These are phyloP conservation scores for Eremothecium cymbalariae DNA, from an alignment of 1,139 yeast genomes.

Conservation along the genomic window DNA sequence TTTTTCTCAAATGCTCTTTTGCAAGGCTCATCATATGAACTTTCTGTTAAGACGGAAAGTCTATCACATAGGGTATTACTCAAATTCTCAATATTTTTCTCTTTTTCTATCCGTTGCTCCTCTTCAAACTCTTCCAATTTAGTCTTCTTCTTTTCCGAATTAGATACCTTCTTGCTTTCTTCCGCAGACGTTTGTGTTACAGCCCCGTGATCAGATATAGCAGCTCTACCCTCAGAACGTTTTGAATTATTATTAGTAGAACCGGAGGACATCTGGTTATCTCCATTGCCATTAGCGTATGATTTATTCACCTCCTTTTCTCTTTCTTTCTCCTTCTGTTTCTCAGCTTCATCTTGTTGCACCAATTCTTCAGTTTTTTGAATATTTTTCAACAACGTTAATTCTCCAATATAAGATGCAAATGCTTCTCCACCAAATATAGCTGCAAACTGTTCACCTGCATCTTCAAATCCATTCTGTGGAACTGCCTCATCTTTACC, in stretches of 20 bases:
- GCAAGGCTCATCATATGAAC: constrained; percentile 64
- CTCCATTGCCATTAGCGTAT: not conserved
- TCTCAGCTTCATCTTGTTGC: constrained; percentile 34
- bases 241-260: too few relatives aligned
- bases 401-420: constrained; percentile 80
- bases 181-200: constrained; percentile 17
- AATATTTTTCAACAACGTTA: constrained; percentile 75
- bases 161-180: constrained; percentile 15
- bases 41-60: constrained; percentile 73
- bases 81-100: constrained; percentile 61
- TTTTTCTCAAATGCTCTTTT: constrained; percentile 61
- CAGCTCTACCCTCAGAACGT: too few relatives aligned
- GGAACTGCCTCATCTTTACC: constrained; percentile 85
- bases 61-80: constrained; percentile 57
- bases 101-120: constrained; percentile 63
- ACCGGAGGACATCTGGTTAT: not conserved
- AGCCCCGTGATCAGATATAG: too few relatives aligned
- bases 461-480: constrained; percentile 79
- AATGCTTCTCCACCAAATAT: constrained; percentile 94
- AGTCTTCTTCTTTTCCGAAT: constrained; percentile 36
- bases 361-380: constrained; percentile 52
- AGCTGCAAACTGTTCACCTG: constrained; percentile 75
- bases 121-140: constrained; percentile 69
- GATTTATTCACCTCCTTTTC: constrained; percentile 17
- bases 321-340: constrained; percentile 32